Evolutionary conservation across 495 filamentous ascomycete genomes (phyloP), one percentile per base, ranked within the genome.

Genomic region (Penicillium bialowiezense): DNA sequence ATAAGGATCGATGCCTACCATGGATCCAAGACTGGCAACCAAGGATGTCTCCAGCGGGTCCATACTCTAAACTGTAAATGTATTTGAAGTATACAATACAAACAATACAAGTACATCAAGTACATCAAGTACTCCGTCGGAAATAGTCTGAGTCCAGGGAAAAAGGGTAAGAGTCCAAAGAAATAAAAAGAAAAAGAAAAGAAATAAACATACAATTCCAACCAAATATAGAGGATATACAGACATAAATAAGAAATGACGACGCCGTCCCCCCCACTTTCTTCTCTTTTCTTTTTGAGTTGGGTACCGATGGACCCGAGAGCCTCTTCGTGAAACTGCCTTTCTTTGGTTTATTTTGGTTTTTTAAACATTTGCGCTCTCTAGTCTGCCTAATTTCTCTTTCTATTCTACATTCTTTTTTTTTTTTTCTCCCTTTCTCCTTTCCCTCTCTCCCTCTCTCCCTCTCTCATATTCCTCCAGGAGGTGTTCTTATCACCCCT

Each of bases 291-390:
- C 7, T n/a, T 20, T 39, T 44, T 45, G 29, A 44, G 54, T 60
- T 60, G 58, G 58, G 58, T 57, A 60, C 57, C 57, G 19, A 41
- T 24, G 36, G 21, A 32, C 50, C 43, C 33, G 52, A 49, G 56
- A 59, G 56, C 56, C 50, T 58, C 54, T 45, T 60, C 54, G 53
- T 60, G 54, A 48, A 54, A 57, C 57, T 33, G 55, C 37, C 36
- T 28, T 26, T 37, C 41, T 43, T 29, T 33, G 21, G 40, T 41
- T 38, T 40, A 33, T 36, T 45, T 34, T 38, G 26, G 17, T 46
- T 48, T 44, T 41, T 39, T 51, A 36, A 41, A 28, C 7, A 20
- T 52, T 21, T 48, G 23, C 14, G n/a, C n/a, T n/a, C n/a, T 19
- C 48, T 44, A 44, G 48, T n/a, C n/a, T 44, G 37, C 38, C 24